Evolutionary conservation across 2,329 filamentous ascomycete genomes (phyloP).

Genomic region (Monilinia laxa): DNA sequence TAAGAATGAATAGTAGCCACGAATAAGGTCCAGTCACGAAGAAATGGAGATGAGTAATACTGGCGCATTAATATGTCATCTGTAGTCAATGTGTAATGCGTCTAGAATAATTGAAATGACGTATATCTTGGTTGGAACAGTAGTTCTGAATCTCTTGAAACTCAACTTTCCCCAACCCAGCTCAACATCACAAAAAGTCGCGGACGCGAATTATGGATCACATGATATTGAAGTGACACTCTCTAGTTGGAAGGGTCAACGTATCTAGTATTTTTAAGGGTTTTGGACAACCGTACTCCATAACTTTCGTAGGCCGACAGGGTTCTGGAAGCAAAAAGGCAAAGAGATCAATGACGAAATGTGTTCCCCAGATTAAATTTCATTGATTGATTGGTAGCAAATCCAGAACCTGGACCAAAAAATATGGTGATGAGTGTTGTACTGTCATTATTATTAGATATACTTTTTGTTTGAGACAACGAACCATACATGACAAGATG

Average conservation of each 20-base stretch:
- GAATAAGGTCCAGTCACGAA: constrained; percentile 3
- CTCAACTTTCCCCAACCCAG: background rate
- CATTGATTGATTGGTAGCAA: constrained; percentile 8
- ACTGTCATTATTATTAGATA: background rate
- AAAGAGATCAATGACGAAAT: constrained; percentile 16
- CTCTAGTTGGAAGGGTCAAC: background rate
- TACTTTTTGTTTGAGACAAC: constrained; percentile 9
- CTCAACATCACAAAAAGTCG: constrained; percentile 19
- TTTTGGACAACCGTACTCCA: no score
- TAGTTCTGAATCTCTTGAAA: background rate
- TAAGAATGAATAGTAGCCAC: constrained; percentile 16
- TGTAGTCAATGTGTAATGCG: background rate
- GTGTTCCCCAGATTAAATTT: background rate
- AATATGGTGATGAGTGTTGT: no score
- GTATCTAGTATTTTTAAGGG: background rate
- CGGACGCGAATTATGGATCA: constrained; percentile 21
- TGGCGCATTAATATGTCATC: background rate
- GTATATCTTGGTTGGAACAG: background rate
- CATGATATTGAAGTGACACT: background rate
- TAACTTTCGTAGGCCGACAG: no score
- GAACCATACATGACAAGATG: background rate
- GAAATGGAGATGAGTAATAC: background rate
- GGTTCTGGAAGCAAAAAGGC: background rate
- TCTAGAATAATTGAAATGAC: background rate
- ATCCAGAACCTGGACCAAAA: no score